Percentiles rank a stretch among this genome's conserved stretches.
These are phyloP conservation scores for Rostrohypoxylon terebratum DNA, from an alignment of 495 filamentous ascomycete species.

Conservation along the genomic window DNA sequence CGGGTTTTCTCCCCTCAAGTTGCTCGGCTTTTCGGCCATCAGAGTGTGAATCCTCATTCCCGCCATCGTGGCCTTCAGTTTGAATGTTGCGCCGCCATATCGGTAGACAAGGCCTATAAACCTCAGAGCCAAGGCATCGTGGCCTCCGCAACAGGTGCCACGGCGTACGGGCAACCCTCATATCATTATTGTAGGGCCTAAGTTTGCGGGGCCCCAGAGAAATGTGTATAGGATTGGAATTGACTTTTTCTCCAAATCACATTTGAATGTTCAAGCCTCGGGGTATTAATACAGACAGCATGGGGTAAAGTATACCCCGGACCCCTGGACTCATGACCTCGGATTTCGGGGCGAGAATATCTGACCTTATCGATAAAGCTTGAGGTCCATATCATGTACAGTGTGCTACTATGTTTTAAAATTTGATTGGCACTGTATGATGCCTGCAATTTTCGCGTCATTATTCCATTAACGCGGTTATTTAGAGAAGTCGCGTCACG, in stretches of 20 bases:
- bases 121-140: neutral
- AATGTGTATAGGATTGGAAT: neutral
- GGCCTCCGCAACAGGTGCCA: constrained; percentile 12
- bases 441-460: constrained; percentile 40
- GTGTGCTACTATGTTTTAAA: neutral
- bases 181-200: constrained; percentile 3
- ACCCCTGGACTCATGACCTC: too few species aligned
- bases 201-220: neutral
- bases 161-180: constrained; percentile 17
- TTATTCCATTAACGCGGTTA: constrained; percentile 40
- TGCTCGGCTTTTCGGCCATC: too few species aligned
- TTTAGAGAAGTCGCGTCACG: constrained; percentile 38
- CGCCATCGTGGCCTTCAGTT: neutral
- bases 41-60: too few species aligned
- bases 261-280: neutral
- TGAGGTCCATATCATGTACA: neutral
- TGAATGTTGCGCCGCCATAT: constrained; percentile 25
- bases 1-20: too few species aligned
- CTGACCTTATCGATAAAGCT: constrained; percentile 38
- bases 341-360: neutral
- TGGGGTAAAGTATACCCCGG: too few species aligned
- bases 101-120: neutral
- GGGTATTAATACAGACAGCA: neutral
- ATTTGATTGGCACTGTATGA: constrained; percentile 25
- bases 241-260: neutral